phyloP scores from a whole-genome alignment of 2,329 filamentous ascomycete species.

The Epichloe glyceriae region DNA sequence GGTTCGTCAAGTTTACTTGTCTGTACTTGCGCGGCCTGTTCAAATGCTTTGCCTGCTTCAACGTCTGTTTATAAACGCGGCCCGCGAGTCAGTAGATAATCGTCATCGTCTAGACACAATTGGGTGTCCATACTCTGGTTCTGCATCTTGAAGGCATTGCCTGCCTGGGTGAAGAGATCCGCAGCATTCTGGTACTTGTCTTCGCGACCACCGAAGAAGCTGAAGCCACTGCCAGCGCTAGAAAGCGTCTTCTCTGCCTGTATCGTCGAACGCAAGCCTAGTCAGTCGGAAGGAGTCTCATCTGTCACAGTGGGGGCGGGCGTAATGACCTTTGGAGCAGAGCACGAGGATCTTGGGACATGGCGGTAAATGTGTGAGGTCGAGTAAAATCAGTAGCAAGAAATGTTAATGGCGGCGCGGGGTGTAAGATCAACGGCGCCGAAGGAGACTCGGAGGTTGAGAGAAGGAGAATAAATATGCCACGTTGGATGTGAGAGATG shows the following conservation, averaged over 20 bases:
- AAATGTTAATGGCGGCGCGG: background rate
- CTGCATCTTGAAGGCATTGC: slow-evolving; percentile 82
- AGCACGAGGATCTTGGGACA: slow-evolving; percentile 67
- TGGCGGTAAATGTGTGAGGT: slow-evolving; percentile 21
- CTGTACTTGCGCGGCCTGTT: slow-evolving; percentile 74
- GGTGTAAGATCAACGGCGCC: background rate
- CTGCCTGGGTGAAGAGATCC: slow-evolving; percentile 77
- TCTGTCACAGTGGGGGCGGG: slow-evolving; percentile 5
- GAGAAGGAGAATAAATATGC: background rate
- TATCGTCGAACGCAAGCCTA: slow-evolving; percentile 6
- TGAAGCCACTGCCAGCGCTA: slow-evolving; percentile 68
- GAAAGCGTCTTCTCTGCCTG: slow-evolving; percentile 79
- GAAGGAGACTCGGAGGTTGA: background rate
- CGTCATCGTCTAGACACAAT: background rate
- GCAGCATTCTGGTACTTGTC: slow-evolving; percentile 87
- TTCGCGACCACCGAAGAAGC: slow-evolving; percentile 72
- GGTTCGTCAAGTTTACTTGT: slow-evolving; percentile 72
- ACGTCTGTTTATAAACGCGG: slow-evolving; percentile 40
- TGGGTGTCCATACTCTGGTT: slow-evolving; percentile 51
- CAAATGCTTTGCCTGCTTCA: slow-evolving; percentile 78
- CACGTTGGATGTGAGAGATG: background rate
- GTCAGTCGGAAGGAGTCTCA: slow-evolving; percentile 2
- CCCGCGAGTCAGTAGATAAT: background rate
- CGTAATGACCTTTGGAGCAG: slow-evolving; percentile 56
- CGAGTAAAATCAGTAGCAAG: slow-evolving; percentile 1